These are phyloP conservation scores for Dioszegia hungarica DNA, from an alignment of 768 basidiomycete species.

Conservation along the genomic window DNA sequence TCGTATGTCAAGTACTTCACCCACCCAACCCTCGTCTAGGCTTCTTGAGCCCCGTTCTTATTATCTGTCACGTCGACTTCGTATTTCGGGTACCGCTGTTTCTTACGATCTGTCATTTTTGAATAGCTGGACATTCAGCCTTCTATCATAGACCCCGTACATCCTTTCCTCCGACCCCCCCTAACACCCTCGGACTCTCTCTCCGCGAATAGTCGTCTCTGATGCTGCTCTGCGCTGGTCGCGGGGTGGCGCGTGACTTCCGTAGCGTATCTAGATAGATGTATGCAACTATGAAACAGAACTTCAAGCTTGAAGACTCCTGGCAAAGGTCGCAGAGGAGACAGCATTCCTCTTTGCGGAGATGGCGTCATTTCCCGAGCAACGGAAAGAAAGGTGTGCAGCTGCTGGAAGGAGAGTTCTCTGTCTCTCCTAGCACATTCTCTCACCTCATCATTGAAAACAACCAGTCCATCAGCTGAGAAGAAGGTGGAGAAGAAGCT, in stretches of 20 bases:
- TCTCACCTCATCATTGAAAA: too few relatives aligned
- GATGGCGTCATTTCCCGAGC: too few relatives aligned
- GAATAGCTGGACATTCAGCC: not conserved
- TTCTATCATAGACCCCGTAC: not conserved
- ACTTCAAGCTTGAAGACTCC: not conserved
- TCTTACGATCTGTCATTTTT: not conserved
- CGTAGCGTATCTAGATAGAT: not conserved
- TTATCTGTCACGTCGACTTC: not conserved
- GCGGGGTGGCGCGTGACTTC: not conserved
- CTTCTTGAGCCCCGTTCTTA: not conserved
- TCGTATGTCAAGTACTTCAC: constrained; percentile 49
- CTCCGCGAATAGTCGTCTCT: not conserved
- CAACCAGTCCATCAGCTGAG: too few relatives aligned
- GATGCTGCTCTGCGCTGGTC: not conserved
- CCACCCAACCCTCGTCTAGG: constrained; percentile 42
- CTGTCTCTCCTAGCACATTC: too few relatives aligned
- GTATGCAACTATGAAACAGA: not conserved
- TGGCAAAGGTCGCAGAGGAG: too few relatives aligned
- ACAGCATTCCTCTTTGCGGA: too few relatives aligned
- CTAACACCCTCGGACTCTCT: not conserved
- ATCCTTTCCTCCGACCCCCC: not conserved
- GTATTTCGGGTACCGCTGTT: too few relatives aligned
- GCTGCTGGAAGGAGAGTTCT: too few relatives aligned
- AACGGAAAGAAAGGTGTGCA: too few relatives aligned
- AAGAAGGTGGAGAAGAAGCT: not conserved